Percentiles rank a stretch among this genome's conserved stretches.
Evolutionary conservation across 2,329 filamentous ascomycete genomes (phyloP).

Genomic region (Emmonsiellopsis sp.): DNA sequence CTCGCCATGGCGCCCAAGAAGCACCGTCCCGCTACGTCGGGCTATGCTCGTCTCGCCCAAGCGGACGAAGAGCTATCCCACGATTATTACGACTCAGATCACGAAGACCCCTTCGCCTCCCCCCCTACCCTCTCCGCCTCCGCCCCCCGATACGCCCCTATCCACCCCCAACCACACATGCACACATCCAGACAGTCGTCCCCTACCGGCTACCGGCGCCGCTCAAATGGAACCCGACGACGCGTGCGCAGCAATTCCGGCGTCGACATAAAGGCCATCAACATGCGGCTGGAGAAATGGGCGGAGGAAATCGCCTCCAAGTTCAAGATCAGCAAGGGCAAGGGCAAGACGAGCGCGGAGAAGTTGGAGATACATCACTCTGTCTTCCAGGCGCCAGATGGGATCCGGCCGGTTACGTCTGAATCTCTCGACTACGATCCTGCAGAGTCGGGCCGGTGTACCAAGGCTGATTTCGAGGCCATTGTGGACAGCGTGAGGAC

Average conservation of each 20-base stretch:
- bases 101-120: conserved; percentile 49
- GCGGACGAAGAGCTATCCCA: conserved; percentile 52
- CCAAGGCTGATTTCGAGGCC: conserved; percentile 71
- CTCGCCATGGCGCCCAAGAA: conserved; percentile 30
- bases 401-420: conserved; percentile 67
- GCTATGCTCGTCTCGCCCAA: conserved; percentile 77
- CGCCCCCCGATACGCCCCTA: conserved; percentile 53
- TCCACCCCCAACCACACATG: conserved; percentile 42
- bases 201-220: conserved; percentile 32
- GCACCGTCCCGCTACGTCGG: conserved; percentile 61
- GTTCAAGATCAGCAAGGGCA: conserved; percentile 78
- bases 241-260: conserved; percentile 63
- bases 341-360: conserved; percentile 64
- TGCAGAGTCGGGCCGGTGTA: conserved; percentile 53
- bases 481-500: conserved; percentile 81
- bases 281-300: conserved; percentile 89
- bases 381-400: conserved; percentile 88
- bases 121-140: conserved; percentile 47
- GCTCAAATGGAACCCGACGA: conserved; percentile 37
- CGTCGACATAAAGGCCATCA: conserved; percentile 97
- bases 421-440: conserved; percentile 56
- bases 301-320: conserved; percentile 95
- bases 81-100: conserved; percentile 48
- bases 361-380: conserved; percentile 93
- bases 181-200: conserved; percentile 33